These are phyloP conservation scores for Calonectria honghensis DNA, from an alignment of 2,329 filamentous ascomycete genomes.

Conservation along the genomic window DNA sequence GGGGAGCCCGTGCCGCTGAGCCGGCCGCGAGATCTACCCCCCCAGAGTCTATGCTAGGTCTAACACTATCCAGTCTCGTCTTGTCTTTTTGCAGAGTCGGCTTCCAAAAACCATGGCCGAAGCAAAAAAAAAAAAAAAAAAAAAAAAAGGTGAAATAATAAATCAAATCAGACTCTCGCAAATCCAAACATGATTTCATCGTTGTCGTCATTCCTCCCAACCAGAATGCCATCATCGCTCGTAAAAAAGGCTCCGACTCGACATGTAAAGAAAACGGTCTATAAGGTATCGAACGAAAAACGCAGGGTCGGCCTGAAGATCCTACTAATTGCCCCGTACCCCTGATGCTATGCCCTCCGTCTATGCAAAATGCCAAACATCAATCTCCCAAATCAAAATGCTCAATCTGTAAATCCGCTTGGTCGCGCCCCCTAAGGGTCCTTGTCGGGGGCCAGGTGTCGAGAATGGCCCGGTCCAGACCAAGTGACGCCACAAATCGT, in stretches of 20 bases:
- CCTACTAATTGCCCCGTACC: slow-evolving; percentile 40
- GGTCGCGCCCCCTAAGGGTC: neutral
- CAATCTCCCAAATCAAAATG: slow-evolving; percentile 50
- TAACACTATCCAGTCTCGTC: slow-evolving; percentile 23
- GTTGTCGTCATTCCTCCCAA: slow-evolving; percentile 39
- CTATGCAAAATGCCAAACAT: slow-evolving; percentile 53
- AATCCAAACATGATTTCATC: slow-evolving; percentile 19
- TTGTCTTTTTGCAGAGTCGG: neutral
- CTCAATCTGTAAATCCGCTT: slow-evolving; percentile 41
- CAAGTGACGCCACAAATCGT: slow-evolving; percentile 41
- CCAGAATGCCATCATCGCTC: slow-evolving; percentile 42
- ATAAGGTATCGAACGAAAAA: slow-evolving; percentile 56
- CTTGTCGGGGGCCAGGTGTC: slow-evolving; percentile 21
- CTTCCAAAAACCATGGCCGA: neutral
- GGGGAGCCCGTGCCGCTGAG: slow-evolving; percentile 25
- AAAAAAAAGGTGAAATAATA: neutral
- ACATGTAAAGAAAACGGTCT: slow-evolving; percentile 55
- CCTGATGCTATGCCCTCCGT: slow-evolving; percentile 48
- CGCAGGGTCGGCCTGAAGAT: slow-evolving; percentile 43
- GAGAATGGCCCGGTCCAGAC: slow-evolving; percentile 18
- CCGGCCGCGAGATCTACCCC: slow-evolving; percentile 30
- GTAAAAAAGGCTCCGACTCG: slow-evolving; percentile 45
- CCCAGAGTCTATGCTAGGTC: slow-evolving; percentile 37
- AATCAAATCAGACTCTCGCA: slow-evolving; percentile 18
- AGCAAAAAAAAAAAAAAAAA: neutral